Percentiles rank a stretch among this genome's conserved stretches.
Conservation (phyloP, 1,284 basidiomycete species). For the Melampsora americana region DNA sequence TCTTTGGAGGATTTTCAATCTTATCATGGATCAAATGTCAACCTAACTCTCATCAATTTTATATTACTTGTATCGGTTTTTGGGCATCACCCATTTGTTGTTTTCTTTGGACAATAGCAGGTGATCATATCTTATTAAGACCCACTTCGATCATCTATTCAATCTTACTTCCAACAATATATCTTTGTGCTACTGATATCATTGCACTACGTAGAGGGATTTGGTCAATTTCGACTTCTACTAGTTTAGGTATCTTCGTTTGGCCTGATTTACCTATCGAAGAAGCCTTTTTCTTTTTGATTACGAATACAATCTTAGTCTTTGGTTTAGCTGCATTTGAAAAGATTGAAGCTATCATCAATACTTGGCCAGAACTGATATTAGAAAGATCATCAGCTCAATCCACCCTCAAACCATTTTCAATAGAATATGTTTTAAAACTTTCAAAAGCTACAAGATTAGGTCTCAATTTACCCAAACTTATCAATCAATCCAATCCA, state of each 20-base stretch:
- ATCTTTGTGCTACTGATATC: conserved; percentile 19
- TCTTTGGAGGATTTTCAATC: not conserved
- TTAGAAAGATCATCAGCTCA: not conserved
- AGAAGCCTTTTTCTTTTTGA: conserved; percentile 52
- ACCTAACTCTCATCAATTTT: conserved; percentile 13
- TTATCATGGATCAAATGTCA: conserved; percentile 8
- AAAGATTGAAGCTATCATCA: conserved; percentile 49
- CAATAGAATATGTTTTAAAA: conserved; percentile 8
- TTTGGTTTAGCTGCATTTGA: conserved; percentile 52
- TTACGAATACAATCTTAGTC: conserved; percentile 51
- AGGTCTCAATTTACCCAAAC: not conserved
- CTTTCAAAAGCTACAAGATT: not conserved
- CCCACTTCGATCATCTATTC: conserved; percentile 24
- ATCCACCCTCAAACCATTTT: not conserved
- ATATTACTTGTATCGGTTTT: conserved; percentile 24
- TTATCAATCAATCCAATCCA: conserved; percentile 3
- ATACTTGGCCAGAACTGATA: conserved; percentile 40
- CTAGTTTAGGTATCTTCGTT: conserved; percentile 50
- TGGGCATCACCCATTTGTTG: conserved; percentile 27
- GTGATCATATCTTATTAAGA: conserved; percentile 35
- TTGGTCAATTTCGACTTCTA: conserved; percentile 45
- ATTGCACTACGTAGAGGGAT: conserved; percentile 25
- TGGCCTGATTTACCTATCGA: conserved; percentile 51
- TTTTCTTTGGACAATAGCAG: conserved; percentile 30
- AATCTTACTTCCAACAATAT: conserved; percentile 32